Conservation (phyloP, 352 stramenopile species). For the Pythium dissotocum region DNA sequence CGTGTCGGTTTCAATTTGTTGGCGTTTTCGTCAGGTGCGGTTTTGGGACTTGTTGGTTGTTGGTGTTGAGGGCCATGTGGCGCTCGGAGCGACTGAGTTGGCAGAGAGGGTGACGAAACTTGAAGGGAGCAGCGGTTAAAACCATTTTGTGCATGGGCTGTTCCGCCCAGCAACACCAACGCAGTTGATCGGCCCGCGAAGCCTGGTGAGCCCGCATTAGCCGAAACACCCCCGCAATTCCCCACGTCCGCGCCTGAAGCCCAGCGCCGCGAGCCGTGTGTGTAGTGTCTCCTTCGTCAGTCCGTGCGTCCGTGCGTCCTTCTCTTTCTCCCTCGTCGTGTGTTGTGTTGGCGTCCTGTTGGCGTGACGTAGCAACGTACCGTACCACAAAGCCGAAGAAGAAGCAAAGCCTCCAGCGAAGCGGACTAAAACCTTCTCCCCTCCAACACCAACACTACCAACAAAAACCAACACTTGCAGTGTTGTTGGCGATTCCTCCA, state of each 20-base stretch:
- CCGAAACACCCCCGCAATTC: neutral
- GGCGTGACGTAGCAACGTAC: conserved; percentile 13
- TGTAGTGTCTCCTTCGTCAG: neutral
- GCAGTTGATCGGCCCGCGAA: neutral
- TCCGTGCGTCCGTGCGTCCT: neutral
- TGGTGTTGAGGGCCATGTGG: conserved; percentile 1
- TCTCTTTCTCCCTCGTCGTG: conserved; percentile 11
- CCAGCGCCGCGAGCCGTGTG: neutral
- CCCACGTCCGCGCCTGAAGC: neutral
- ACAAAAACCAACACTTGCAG: neutral
- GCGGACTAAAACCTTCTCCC: neutral
- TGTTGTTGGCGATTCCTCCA: neutral
- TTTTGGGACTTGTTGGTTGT: neutral
- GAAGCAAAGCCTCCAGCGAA: neutral
- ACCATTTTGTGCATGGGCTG: neutral
- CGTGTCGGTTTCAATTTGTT: conserved; percentile 7
- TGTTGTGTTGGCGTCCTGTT: conserved; percentile 19
- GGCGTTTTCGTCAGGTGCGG: neutral
- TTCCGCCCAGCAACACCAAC: conserved; percentile 4
- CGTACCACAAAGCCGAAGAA: neutral
- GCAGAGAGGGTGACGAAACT: neutral
- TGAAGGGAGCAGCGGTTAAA: neutral
- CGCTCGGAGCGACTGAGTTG: neutral
- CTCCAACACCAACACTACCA: neutral
- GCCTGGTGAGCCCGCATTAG: neutral